phyloP scores from a whole-genome alignment of 129 eudicot genomes.

The Erigeron canadensis region DNA sequence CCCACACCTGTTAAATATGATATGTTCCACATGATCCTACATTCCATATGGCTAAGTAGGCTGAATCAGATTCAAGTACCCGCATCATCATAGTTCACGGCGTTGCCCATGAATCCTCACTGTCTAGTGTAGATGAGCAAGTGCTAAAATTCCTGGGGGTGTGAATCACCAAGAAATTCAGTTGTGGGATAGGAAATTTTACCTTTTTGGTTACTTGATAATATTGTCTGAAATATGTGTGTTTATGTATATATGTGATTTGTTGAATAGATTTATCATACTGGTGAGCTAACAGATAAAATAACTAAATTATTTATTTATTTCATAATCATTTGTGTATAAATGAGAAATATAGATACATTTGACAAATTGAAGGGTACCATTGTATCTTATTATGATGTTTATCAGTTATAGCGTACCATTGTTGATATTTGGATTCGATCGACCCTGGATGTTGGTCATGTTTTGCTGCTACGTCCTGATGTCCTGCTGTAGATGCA shows the following conservation, averaged over 20 bases:
- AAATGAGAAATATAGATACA: not conserved
- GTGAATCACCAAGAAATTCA: not conserved
- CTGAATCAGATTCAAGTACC: conserved; percentile 64
- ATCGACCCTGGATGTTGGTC: too few species aligned
- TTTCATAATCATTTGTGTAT: not conserved
- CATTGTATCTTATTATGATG: not conserved
- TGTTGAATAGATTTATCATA: conserved; percentile 20
- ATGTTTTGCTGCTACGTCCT: too few species aligned
- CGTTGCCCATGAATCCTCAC: not conserved
- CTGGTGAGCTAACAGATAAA: conserved; percentile 1
- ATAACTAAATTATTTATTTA: not conserved
- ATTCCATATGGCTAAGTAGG: conserved; percentile 83
- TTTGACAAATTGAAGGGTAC: not conserved
- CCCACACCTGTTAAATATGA: conserved; percentile 61
- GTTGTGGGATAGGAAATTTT: not conserved
- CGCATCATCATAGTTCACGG: too few species aligned
- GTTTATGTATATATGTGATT: conserved; percentile 19
- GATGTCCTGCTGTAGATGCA: too few species aligned
- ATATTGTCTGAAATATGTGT: conserved; percentile 4
- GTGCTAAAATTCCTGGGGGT: not conserved
- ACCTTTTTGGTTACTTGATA: not conserved
- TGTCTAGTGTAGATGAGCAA: not conserved
- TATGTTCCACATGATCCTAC: conserved; percentile 87
- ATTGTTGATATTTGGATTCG: too few species aligned
- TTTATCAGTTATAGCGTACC: not conserved